Base-by-base conservation (phyloP, 345 rosid species). In the Brassica incana region DNA sequence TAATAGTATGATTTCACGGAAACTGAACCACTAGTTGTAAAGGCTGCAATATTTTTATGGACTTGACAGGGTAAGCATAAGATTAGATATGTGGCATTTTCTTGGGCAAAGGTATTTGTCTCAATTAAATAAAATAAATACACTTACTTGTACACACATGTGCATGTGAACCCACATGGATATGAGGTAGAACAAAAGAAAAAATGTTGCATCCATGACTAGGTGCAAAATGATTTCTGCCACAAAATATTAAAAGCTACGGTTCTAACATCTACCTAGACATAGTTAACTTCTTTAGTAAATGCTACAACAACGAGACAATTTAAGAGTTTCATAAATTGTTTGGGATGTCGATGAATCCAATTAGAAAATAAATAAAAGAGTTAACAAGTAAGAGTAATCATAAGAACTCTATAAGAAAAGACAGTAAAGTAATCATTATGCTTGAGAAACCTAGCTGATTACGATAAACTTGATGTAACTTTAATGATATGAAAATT, bases 101-200 rank as follows among this genome's bases (percentile, higher is more conserved):
- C 69, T 78, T 79, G 78, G 70, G 74, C 59, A 74, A 67, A 73
- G 58, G 5, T 16, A 62, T 69, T 73, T 36, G 66, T 74, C 9
- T 33, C 60, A 50, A 69, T 80, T 6, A 69, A 75, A 76, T 76
- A 25, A 45, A 27, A 27, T 27, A 27, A 27, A 27, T 27, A 27
- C 30, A 27, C 30, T 0, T 0, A 27, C 30, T 27, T 54, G 54
- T 29, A 18, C 30, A 64, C 52, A 36, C 48, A 62, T 52, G 65
- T 61, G 77, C 83, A 81, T 76, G 83, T 81, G 83, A 71, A 76
- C 35, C 70, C 69, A 65, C 69, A 16, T 65, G 69, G 69, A 65
- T 65, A 32, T 65, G 71, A 74, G 63, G 4, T 74, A 48, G 48
- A 64, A 29, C 64, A 74, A 30, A 50, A 7, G 69, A 1, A 73